A percentile compares a stretch with the other conserved stretches of the same genome.
These are phyloP conservation scores for Castanea mollissima DNA, from an alignment of 306 rosid species.

Conservation along the genomic window DNA sequence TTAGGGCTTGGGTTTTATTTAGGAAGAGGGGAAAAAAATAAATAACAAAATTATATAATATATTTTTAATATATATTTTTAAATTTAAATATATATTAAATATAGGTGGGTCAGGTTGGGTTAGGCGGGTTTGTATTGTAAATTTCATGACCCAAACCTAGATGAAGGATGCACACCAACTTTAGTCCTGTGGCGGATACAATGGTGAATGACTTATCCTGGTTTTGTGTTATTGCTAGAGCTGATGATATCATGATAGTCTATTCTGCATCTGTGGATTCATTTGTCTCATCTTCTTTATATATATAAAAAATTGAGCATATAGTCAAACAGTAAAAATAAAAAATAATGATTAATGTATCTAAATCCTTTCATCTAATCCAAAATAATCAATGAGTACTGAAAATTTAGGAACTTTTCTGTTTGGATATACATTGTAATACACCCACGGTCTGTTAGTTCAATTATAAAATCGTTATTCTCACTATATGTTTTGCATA, in stretches of 20 bases:
- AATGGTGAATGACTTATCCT: no score
- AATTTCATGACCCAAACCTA: no score
- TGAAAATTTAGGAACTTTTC: background rate
- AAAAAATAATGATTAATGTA: background rate
- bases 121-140: no score
- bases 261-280: background rate
- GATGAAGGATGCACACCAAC: background rate
- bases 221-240: no score
- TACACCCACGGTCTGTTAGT: background rate
- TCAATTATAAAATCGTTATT: background rate
- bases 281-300: background rate
- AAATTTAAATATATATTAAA: no score
- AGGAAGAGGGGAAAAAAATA: no score
- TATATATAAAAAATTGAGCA: background rate
- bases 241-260: no score
- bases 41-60: no score
- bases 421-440: background rate
- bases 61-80: no score
- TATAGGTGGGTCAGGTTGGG: no score
- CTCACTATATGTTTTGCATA: background rate
- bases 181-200: no score
- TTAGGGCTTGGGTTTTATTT: no score
- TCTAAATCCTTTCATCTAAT: background rate
- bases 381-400: background rate
- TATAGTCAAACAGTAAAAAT: background rate